Evolutionary conservation across 441 rosid species (phyloP).

Genomic region (Populus hybrid): DNA sequence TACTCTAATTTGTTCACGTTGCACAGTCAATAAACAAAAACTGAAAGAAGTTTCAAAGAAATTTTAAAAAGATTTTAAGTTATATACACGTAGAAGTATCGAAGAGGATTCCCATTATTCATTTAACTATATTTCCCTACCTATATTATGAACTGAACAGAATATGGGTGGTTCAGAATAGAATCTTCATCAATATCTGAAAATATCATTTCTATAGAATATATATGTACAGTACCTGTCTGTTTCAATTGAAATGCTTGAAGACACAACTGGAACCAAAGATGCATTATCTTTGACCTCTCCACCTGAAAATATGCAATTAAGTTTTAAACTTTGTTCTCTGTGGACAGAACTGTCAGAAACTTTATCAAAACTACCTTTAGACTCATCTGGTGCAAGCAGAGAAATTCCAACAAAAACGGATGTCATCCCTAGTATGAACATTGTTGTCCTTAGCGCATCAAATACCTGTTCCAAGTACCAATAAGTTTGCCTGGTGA

Average conservation of each 20-base stretch:
- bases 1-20: background rate
- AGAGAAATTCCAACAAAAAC: constrained; percentile 88
- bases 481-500: constrained; percentile 13
- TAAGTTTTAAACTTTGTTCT: constrained; percentile 1
- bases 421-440: constrained; percentile 80
- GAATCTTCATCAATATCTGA: background rate
- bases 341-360: background rate
- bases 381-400: constrained; percentile 92
- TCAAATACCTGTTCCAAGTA: constrained; percentile 67
- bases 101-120: background rate
- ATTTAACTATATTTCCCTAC: background rate
- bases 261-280: constrained; percentile 39
- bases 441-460: constrained; percentile 88
- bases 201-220: background rate
- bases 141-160: background rate
- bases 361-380: constrained; percentile 39
- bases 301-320: constrained; percentile 45
- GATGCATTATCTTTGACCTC: constrained; percentile 68
- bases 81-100: too few relatives aligned
- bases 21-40: background rate
- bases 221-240: constrained; percentile 52
- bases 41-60: background rate
- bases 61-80: background rate
- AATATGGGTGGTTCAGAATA: background rate
- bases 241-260: constrained; percentile 51